Evolutionary conservation across 306 rosid genomes (phyloP).

Genomic region (Malus domestica): DNA sequence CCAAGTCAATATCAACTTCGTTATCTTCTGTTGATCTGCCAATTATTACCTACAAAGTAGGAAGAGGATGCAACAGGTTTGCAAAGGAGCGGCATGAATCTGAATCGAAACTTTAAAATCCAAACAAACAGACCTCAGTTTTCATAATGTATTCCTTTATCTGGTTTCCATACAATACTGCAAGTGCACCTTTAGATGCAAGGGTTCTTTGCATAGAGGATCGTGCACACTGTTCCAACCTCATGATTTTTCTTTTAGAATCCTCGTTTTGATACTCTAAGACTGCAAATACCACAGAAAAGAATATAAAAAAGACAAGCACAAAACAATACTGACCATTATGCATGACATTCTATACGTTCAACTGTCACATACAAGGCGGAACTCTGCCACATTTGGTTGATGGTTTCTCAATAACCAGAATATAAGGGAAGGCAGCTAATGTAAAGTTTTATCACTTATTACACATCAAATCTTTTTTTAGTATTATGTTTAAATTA

Average conservation of each 20-base stretch:
- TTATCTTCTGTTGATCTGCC: slow-evolving; percentile 66
- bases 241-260: slow-evolving; percentile 57
- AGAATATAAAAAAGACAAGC: neutral
- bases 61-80: slow-evolving; percentile 18
- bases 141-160: slow-evolving; percentile 56
- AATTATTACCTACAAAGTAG: slow-evolving; percentile 54
- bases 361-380: neutral
- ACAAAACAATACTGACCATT: neutral
- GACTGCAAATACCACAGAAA: slow-evolving; percentile 28
- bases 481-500: neutral
- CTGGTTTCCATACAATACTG: slow-evolving; percentile 56
- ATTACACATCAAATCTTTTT: neutral
- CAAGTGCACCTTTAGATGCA: slow-evolving; percentile 65
- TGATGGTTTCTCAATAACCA: neutral
- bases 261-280: slow-evolving; percentile 42
- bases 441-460: neutral
- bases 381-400: neutral
- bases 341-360: neutral
- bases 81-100: neutral
- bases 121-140: slow-evolving; percentile 41
- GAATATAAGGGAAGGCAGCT: neutral
- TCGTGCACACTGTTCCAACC: slow-evolving; percentile 69
- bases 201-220: slow-evolving; percentile 50
- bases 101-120: neutral
- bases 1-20: slow-evolving; percentile 73